Evolutionary conservation across 176 grass and related monocot species (phyloP).

Genomic region (Luzula sylvatica): DNA sequence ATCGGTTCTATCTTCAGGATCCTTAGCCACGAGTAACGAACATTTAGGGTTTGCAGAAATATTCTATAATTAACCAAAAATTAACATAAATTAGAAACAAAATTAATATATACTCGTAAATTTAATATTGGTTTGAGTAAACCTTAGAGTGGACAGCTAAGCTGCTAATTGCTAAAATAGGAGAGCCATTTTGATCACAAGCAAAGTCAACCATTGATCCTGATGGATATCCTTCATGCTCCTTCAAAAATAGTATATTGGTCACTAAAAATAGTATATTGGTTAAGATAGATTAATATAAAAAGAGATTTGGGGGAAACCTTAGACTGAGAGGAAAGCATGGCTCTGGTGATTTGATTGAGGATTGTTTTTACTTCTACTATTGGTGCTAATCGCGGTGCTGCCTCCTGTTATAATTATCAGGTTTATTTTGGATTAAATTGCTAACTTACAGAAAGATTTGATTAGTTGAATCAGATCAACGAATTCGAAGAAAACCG

Average conservation of each 20-base stretch:
- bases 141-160: constrained; percentile 94
- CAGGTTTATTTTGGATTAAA: not conserved
- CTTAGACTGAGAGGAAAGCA: constrained; percentile 81
- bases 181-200: constrained; percentile 70
- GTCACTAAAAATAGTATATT: constrained; percentile 12
- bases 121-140: not conserved
- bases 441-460: not conserved
- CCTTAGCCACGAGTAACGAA: constrained; percentile 77
- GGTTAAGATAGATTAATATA: not conserved
- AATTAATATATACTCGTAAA: constrained; percentile 4
- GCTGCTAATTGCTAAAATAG: constrained; percentile 83
- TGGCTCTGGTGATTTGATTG: constrained; percentile 43
- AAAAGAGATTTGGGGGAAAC: constrained; percentile 24
- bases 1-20: constrained; percentile 93
- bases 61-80: constrained; percentile 38
- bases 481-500: not conserved
- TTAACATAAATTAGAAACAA: not conserved
- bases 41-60: constrained; percentile 69
- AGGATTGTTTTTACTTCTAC: constrained; percentile 75
- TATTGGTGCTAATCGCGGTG: constrained; percentile 53
- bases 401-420: constrained; percentile 37
- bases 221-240: constrained; percentile 76
- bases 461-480: not conserved
- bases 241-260: constrained; percentile 48
- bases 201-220: constrained; percentile 96